Evolutionary conservation across 2,329 filamentous ascomycete genomes (phyloP), one percentile per base, ranked within the genome.

Genomic region (Cladosporium cucumerinum): DNA sequence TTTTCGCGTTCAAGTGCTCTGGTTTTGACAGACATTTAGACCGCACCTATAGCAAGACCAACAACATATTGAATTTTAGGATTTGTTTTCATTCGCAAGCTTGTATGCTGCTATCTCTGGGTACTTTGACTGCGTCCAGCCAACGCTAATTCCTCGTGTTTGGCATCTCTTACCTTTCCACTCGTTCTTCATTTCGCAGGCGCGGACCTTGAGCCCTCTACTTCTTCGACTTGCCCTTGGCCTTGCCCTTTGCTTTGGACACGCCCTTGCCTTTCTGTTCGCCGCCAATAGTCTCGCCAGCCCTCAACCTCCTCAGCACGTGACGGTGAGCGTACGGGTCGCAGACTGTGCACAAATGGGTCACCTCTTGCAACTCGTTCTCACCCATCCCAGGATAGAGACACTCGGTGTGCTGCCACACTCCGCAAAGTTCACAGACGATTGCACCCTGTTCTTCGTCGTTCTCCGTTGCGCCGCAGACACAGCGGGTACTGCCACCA

Each of bases 321-420:
- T 48, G 25, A 8, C 36, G 55, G 32, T 52, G 39, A 11, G 16
- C 61, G 26, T 54, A 63, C n/a, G 61, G 61, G 16, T 63, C 51
- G 18, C 61, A 63, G 5, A 57, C 52, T 16, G 65, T 36, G 21
- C 59, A 54, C 65, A 32, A 30, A 30, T 23, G 10, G 34, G n/a
- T 58, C 36, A 30, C 11, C 36, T 39, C 16, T 16, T 46, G 25
- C 12, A 30, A 1, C 8, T 12, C 23, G 3, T 32, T 30, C 7
- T 57, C 32, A 2, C 10, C 30, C 55, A 39, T 30, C 7, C 16
- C 30, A 16, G 49, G 49, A 14, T 30, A 25, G 54, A 75, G 65
- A 48, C 73, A 75, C 2, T 25, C 43, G 12, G 65, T 55, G 54
- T 75, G 73, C 70, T 75, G 72, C 73, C 73, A 75, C 11, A 72